Conservation (phyloP, 768 basidiomycete species). For the Lactarius sp. region DNA sequence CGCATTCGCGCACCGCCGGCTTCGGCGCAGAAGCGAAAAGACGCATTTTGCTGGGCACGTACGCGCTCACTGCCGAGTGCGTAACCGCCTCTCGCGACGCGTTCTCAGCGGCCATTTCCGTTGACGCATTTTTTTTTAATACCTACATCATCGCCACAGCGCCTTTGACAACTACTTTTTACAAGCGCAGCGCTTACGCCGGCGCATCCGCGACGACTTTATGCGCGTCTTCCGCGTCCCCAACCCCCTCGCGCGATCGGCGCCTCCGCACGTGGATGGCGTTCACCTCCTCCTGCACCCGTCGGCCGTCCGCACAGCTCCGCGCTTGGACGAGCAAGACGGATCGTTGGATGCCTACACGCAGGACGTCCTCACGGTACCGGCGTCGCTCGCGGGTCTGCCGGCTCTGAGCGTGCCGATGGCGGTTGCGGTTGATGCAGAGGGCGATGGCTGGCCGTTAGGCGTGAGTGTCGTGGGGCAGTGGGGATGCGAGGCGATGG, state of each 20-base stretch:
- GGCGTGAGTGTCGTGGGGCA: conserved; percentile 82
- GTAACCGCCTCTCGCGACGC: conserved; percentile 32
- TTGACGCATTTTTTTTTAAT: neutral
- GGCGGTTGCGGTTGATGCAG: conserved; percentile 31
- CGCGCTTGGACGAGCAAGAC: conserved; percentile 39
- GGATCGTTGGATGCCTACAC: conserved; percentile 56
- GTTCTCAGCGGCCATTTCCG: neutral
- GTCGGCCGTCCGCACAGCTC: conserved; percentile 83
- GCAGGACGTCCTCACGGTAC: conserved; percentile 90
- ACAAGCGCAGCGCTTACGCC: conserved; percentile 81
- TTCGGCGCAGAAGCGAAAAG: conserved; percentile 86
- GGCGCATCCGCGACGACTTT: conserved; percentile 69
- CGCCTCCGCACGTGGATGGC: conserved; percentile 26
- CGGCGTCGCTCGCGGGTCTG: conserved; percentile 85
- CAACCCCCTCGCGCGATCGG: conserved; percentile 41
- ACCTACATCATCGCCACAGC: conserved; percentile 43
- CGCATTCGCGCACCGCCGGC: conserved; percentile 57
- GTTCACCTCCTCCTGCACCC: conserved; percentile 87
- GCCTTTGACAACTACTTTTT: conserved; percentile 98
- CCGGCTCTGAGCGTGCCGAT: conserved; percentile 74
- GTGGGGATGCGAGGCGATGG: conserved; percentile 72
- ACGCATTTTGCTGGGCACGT: conserved; percentile 84
- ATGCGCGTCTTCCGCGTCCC: conserved; percentile 57
- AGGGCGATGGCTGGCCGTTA: conserved; percentile 68
- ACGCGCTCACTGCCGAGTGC: conserved; percentile 88